A percentile compares a stretch with the other conserved stretches of the same genome.
Conservation (phyloP, 2,329 filamentous ascomycete genomes). For the Hypoxylon sp. region DNA sequence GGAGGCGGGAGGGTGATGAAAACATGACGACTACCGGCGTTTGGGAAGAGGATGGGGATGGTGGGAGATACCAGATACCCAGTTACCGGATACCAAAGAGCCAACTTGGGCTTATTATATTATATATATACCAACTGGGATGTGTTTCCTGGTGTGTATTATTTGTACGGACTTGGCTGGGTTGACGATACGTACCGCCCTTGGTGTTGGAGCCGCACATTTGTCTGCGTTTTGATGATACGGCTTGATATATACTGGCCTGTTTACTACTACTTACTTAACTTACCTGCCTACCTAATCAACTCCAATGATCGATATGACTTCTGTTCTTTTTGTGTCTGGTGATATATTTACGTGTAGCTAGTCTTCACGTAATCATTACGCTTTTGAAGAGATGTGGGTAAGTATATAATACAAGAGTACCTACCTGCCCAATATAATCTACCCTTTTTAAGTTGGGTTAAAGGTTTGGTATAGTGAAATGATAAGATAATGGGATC, state of each 20-base stretch:
- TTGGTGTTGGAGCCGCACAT: not conserved
- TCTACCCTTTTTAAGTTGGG: not conserved
- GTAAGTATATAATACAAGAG: too few species aligned
- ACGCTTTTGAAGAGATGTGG: too few species aligned
- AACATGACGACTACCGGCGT: constrained; percentile 35
- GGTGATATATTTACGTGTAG: too few species aligned
- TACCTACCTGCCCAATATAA: too few species aligned
- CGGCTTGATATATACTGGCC: not conserved
- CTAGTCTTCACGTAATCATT: too few species aligned
- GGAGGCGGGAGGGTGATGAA: constrained; percentile 1
- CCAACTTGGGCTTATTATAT: constrained; percentile 22
- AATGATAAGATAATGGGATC: not conserved
- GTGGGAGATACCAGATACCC: constrained; percentile 30
- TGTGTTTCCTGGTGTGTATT: constrained; percentile 28
- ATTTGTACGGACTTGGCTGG: constrained; percentile 22
- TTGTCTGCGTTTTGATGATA: constrained; percentile 5
- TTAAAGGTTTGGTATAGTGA: not conserved
- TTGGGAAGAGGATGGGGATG: constrained; percentile 18
- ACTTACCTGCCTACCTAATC: constrained; percentile 20
- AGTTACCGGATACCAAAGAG: constrained; percentile 2
- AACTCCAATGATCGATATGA: constrained; percentile 14
- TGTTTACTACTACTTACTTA: not conserved
- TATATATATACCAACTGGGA: constrained; percentile 23
- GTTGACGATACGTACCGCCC: constrained; percentile 17
- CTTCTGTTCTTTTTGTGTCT: not conserved